Evolutionary conservation across 2,329 filamentous ascomycete genomes (phyloP).

Genomic region (Orbilia brochopaga): DNA sequence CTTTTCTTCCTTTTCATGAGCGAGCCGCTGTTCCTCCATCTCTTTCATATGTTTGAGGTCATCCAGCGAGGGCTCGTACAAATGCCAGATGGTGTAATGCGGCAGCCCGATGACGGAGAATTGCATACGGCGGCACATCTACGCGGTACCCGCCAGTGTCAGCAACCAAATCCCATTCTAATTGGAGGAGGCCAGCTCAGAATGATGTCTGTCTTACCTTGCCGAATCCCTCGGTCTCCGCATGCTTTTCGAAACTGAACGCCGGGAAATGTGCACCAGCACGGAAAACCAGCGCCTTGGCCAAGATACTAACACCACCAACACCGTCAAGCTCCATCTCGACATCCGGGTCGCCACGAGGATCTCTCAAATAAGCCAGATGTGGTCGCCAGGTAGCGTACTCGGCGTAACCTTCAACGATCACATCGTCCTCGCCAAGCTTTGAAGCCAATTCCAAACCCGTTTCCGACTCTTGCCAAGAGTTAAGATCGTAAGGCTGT

Average conservation of each 20-base stretch:
- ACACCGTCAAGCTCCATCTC: conserved; percentile 99
- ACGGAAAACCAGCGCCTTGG: conserved; percentile 93
- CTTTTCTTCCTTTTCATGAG: conserved; percentile 76
- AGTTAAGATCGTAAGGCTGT: conserved; percentile 97
- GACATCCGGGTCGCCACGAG: conserved; percentile 97
- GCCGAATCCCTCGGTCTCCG: conserved; percentile 96
- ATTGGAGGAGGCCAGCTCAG: conserved; percentile 6
- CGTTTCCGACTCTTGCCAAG: conserved; percentile 98
- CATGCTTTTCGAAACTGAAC: conserved; percentile 98
- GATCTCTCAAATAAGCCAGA: conserved; percentile 92
- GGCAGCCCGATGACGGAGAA: conserved; percentile 94
- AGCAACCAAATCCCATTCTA: conserved; percentile 42
- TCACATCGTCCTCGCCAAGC: conserved; percentile 95
- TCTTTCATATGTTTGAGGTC: conserved; percentile 96
- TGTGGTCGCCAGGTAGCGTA: conserved; percentile 98
- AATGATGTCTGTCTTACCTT: conserved; percentile 69
- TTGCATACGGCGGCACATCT: conserved; percentile 98
- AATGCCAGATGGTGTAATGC: conserved; percentile 98
- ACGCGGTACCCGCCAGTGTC: conserved; percentile 28
- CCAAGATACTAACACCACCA: conserved; percentile 94
- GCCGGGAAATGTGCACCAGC: conserved; percentile 96
- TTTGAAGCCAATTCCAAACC: conserved; percentile 91
- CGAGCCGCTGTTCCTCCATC: conserved; percentile 86
- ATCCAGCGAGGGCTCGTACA: conserved; percentile 98
- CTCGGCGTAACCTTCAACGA: conserved; percentile 97